phyloP scores from a whole-genome alignment of 1,139 yeast genomes.

The Zygosaccharomyces sapae region DNA sequence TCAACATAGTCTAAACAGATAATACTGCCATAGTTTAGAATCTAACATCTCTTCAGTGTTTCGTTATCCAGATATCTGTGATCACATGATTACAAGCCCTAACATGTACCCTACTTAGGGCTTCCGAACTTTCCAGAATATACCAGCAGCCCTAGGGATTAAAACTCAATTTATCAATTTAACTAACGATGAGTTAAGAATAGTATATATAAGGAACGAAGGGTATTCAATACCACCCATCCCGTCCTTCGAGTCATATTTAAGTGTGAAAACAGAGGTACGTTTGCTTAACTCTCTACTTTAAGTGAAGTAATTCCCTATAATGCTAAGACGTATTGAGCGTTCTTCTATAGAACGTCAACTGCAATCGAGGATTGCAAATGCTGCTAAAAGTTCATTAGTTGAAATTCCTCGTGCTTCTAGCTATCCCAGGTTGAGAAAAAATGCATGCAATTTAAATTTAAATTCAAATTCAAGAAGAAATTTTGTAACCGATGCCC shows the following conservation, averaged over 20 bases:
- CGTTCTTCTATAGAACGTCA: constrained; percentile 13
- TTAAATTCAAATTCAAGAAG: background rate
- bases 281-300: background rate
- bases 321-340: constrained; percentile 11
- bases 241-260: too few relatives aligned
- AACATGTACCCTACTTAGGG: background rate
- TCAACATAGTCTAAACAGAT: too few relatives aligned
- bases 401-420: too few relatives aligned
- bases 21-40: too few relatives aligned
- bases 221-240: too few relatives aligned
- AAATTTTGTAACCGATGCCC: background rate
- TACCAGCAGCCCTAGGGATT: background rate
- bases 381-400: background rate
- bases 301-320: background rate
- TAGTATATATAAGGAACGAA: background rate
- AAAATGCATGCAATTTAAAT: too few relatives aligned
- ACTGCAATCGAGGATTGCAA: constrained; percentile 5
- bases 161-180: too few relatives aligned
- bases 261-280: too few relatives aligned
- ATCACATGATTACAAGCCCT: background rate
- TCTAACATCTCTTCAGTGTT: too few relatives aligned
- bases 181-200: background rate
- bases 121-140: constrained; percentile 3
- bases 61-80: too few relatives aligned
- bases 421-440: too few relatives aligned